Evolutionary conservation across 129 eudicot species (phyloP).

Genomic region (Saussurea involucrata): DNA sequence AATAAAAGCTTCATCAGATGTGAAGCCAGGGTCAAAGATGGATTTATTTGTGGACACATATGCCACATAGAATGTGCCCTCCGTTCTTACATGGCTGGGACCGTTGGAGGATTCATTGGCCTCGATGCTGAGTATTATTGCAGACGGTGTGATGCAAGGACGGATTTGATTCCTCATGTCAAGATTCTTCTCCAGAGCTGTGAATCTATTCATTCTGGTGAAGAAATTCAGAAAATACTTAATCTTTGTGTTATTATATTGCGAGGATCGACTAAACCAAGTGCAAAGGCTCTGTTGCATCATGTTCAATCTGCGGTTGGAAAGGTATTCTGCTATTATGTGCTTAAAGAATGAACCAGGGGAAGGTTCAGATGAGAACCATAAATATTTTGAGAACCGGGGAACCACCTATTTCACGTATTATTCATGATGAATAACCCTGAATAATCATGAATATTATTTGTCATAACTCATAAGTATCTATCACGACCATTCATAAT

Average conservation of each 20-base stretch:
- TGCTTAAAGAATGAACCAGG: neutral
- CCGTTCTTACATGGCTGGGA: constrained; percentile 88
- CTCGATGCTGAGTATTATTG: constrained; percentile 88
- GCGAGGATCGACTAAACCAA: constrained; percentile 55
- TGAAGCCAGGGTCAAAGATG: constrained; percentile 45
- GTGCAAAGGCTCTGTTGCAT: constrained; percentile 46
- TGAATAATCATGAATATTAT: neutral
- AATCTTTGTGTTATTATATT: constrained; percentile 46
- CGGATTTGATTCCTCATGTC: constrained; percentile 64
- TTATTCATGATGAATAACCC: too few species aligned
- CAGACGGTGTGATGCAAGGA: constrained; percentile 76
- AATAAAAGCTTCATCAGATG: constrained; percentile 51
- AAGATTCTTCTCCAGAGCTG: constrained; percentile 46
- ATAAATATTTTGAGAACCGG: too few species aligned
- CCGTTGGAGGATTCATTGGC: constrained; percentile 75
- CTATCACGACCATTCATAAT: neutral
- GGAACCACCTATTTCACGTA: neutral
- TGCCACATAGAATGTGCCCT: constrained; percentile 77
- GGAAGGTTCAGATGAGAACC: neutral
- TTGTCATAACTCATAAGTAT: neutral
- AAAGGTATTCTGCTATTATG: constrained; percentile 45
- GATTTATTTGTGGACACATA: constrained; percentile 62
- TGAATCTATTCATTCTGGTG: constrained; percentile 33
- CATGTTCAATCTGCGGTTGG: constrained; percentile 38
- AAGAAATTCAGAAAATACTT: constrained; percentile 49